phyloP scores from a whole-genome alignment of 768 basidiomycete species.

The Leccinum disarticulatum region DNA sequence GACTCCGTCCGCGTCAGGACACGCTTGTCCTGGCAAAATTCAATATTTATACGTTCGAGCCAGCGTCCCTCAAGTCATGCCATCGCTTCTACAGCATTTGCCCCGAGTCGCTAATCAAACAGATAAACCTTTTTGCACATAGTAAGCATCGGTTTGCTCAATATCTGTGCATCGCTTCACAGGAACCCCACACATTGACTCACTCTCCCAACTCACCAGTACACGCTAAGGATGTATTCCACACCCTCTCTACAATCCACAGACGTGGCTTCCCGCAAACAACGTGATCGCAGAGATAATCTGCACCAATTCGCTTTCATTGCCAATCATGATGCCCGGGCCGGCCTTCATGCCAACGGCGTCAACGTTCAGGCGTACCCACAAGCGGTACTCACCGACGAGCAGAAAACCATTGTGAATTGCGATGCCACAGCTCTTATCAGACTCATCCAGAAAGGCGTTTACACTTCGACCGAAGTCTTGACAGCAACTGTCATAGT shows the following conservation, averaged over 20 bases:
- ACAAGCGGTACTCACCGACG: constrained; percentile 25
- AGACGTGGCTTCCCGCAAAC: constrained; percentile 26
- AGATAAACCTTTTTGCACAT: neutral
- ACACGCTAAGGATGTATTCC: constrained; percentile 8
- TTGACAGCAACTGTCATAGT: constrained; percentile 29
- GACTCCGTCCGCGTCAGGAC: too few species aligned
- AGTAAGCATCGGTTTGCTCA: constrained; percentile 2
- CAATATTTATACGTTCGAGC: neutral
- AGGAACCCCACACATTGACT: neutral
- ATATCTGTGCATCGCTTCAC: neutral
- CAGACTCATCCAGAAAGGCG: constrained; percentile 20
- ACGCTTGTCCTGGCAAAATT: neutral
- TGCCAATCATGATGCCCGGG: neutral
- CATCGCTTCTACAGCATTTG: constrained; percentile 17
- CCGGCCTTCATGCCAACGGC: constrained; percentile 1
- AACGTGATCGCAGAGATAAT: constrained; percentile 21
- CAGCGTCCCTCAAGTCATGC: neutral
- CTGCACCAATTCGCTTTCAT: constrained; percentile 11
- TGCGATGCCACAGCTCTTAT: constrained; percentile 30
- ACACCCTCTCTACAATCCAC: neutral
- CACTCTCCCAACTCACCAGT: neutral
- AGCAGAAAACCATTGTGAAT: constrained; percentile 29
- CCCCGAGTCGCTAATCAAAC: neutral
- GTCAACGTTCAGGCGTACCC: constrained; percentile 29
- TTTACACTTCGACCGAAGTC: constrained; percentile 27